These are phyloP conservation scores for Chimonanthus praecox DNA, from an alignment of 164 flowering plant genomes.

Conservation along the genomic window DNA sequence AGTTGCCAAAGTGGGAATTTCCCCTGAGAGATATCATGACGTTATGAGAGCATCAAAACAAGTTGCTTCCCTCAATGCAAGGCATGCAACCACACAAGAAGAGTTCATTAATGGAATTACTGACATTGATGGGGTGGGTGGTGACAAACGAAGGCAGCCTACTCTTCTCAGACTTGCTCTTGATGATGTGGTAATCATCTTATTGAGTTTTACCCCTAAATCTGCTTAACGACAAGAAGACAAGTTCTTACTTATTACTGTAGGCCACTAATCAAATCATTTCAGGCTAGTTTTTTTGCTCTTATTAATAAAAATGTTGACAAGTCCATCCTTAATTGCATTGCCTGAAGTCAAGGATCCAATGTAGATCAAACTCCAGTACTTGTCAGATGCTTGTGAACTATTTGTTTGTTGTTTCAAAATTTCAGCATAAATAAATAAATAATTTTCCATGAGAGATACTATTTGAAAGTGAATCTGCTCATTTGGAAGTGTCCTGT, in stretches of 20 bases:
- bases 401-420: too few species aligned
- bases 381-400: background rate
- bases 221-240: background rate
- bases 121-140: constrained; percentile 68
- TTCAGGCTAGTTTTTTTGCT: background rate
- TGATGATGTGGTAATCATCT: constrained; percentile 86
- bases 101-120: constrained; percentile 70
- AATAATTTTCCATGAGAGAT: too few species aligned
- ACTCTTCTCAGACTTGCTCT: constrained; percentile 93
- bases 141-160: constrained; percentile 60
- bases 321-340: background rate
- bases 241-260: background rate
- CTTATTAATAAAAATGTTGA: background rate
- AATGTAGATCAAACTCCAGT: background rate
- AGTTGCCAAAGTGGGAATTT: constrained; percentile 57
- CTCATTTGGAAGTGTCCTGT: too few species aligned
- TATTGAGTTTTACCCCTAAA: background rate
- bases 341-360: background rate
- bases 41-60: constrained; percentile 74
- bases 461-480: too few species aligned
- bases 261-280: background rate
- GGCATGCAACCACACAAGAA: constrained; percentile 66
- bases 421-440: too few species aligned
- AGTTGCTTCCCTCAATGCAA: constrained; percentile 69
- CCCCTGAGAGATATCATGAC: constrained; percentile 71